These are phyloP conservation scores for Takashimella tepidaria DNA, from an alignment of 1,284 basidiomycete genomes.

Conservation along the genomic window DNA sequence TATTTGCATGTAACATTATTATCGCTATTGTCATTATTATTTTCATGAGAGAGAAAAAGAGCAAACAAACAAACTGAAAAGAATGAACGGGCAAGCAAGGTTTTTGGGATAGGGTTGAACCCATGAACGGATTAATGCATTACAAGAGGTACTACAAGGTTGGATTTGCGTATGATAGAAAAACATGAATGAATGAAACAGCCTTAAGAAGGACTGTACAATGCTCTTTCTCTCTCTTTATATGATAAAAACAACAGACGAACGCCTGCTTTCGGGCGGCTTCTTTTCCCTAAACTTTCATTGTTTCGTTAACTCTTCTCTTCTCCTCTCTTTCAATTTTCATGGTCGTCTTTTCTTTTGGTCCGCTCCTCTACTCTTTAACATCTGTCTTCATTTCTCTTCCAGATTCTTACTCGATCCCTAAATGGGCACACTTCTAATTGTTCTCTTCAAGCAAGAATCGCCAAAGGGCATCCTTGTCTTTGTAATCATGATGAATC, in stretches of 20 bases:
- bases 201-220: not conserved
- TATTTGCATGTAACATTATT: too few species aligned
- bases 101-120: not conserved
- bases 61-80: too few species aligned
- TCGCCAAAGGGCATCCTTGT: conserved; percentile 73
- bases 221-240: not conserved
- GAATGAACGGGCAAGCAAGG: too few species aligned
- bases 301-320: not conserved
- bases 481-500: conserved; percentile 90
- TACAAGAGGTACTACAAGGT: not conserved
- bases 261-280: too few species aligned
- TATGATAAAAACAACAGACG: not conserved
- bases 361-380: too few species aligned
- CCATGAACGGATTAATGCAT: not conserved
- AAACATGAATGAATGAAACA: not conserved
- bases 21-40: too few species aligned
- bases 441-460: conserved; percentile 57
- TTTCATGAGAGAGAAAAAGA: too few species aligned
- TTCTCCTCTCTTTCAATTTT: not conserved
- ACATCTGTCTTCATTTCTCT: not conserved
- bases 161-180: not conserved
- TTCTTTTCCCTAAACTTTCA: too few species aligned
- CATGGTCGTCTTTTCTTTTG: too few species aligned
- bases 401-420: too few species aligned
- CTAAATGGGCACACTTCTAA: not conserved